Percentiles rank a stretch among this genome's conserved stretches.
Evolutionary conservation across 1,284 basidiomycete genomes (phyloP).

Genomic region (Tremellales sp.): DNA sequence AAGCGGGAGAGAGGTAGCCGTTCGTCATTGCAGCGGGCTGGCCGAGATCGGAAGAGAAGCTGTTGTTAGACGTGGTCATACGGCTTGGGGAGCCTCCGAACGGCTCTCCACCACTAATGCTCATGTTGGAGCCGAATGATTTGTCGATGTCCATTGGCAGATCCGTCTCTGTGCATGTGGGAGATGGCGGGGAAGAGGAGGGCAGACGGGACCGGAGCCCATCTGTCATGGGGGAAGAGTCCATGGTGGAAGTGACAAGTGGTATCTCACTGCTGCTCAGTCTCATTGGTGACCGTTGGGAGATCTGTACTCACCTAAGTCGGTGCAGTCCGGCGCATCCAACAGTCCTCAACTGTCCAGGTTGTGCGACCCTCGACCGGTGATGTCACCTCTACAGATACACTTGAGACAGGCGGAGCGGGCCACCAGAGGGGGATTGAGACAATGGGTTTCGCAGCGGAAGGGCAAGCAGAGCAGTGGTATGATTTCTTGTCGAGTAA

Average conservation of each 20-base stretch:
- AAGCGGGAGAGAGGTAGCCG: conserved; percentile 23
- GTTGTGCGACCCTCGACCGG: too few species aligned
- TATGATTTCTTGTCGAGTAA: too few species aligned
- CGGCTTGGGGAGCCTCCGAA: conserved; percentile 19
- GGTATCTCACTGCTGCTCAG: background rate
- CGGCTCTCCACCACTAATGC: conserved; percentile 30
- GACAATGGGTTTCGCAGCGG: too few species aligned
- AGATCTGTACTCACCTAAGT: too few species aligned
- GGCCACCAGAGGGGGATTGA: too few species aligned
- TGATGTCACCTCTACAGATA: too few species aligned
- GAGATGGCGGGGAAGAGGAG: conserved; percentile 35
- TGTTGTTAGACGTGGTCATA: conserved; percentile 1
- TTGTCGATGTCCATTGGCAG: conserved; percentile 46
- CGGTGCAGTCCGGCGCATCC: too few species aligned
- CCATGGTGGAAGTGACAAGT: background rate
- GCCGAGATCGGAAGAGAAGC: conserved; percentile 9
- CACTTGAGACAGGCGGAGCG: too few species aligned
- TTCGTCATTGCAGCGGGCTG: conserved; percentile 1
- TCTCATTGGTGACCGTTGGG: background rate
- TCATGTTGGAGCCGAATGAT: conserved; percentile 49
- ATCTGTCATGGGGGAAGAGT: conserved; percentile 41
- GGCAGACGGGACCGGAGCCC: conserved; percentile 31
- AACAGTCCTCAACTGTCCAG: background rate
- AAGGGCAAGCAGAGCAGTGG: too few species aligned
- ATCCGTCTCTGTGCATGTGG: conserved; percentile 41